These are phyloP conservation scores for Erysimum cheiri DNA, from an alignment of 441 rosid genomes.

Conservation along the genomic window DNA sequence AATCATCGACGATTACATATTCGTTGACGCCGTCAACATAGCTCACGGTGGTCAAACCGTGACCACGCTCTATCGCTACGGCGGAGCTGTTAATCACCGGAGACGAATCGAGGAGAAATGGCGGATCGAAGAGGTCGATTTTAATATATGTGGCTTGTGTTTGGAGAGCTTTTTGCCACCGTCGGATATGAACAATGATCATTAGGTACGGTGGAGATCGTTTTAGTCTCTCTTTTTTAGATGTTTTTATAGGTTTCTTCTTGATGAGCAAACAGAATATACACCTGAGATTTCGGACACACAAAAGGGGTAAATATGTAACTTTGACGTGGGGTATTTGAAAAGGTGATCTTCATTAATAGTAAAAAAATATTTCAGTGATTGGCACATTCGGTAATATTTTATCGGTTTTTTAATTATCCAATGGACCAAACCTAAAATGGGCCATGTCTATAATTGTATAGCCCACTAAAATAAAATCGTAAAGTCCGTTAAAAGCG, in stretches of 20 bases:
- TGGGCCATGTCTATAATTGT: background rate
- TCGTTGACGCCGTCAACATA: constrained; percentile 66
- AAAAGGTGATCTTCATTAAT: constrained; percentile 2
- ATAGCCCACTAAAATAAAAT: constrained; percentile 1
- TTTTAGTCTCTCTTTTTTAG: background rate
- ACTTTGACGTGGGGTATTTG: background rate
- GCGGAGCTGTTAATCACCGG: constrained; percentile 64
- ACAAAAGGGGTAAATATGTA: constrained; percentile 12
- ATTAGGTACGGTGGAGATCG: constrained; percentile 47
- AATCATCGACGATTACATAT: constrained; percentile 64
- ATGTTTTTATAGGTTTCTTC: constrained; percentile 1
- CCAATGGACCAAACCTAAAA: background rate
- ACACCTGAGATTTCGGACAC: background rate
- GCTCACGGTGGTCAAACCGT: constrained; percentile 75
- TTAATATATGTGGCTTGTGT: constrained; percentile 79
- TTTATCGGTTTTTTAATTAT: background rate
- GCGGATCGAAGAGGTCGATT: constrained; percentile 89
- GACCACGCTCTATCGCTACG: constrained; percentile 69
- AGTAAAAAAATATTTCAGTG: background rate
- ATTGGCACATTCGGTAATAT: background rate
- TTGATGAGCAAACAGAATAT: background rate
- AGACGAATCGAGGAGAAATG: constrained; percentile 86
- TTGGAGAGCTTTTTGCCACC: constrained; percentile 88
- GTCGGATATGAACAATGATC: constrained; percentile 70
- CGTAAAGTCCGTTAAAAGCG: background rate